Percentiles rank a stretch among this genome's conserved stretches.
phyloP scores from a whole-genome alignment of 345 rosid species.

The Orychophragmus violaceus region DNA sequence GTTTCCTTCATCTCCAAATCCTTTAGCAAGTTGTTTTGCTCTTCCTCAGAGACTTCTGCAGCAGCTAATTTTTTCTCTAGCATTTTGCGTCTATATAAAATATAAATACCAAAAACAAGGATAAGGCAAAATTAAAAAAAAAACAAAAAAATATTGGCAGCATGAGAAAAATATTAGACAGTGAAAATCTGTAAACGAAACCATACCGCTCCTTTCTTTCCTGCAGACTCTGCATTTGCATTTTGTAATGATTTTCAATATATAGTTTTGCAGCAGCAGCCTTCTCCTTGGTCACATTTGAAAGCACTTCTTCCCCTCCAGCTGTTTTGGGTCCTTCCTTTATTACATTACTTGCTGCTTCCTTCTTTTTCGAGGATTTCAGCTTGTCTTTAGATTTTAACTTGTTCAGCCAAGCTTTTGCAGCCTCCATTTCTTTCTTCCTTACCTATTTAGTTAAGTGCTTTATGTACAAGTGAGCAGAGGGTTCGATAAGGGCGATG shows the following conservation, averaged over 20 bases:
- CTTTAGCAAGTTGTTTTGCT: conserved; percentile 78
- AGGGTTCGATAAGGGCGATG: no score
- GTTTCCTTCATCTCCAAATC: conserved; percentile 93
- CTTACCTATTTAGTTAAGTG: no score
- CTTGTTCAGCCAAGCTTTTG: conserved; percentile 72
- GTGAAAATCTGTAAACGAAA: background rate
- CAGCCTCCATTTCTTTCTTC: conserved; percentile 76
- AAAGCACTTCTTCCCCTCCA: conserved; percentile 75
- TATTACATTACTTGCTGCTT: conserved; percentile 44
- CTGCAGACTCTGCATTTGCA: conserved; percentile 85
- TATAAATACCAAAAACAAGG: background rate
- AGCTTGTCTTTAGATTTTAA: conserved; percentile 63
- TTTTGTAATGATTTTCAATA: conserved; percentile 94
- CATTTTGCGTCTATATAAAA: conserved; percentile 57
- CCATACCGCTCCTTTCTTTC: conserved; percentile 89
- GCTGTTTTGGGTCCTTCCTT: conserved; percentile 56
- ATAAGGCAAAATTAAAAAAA: background rate
- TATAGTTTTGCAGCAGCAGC: conserved; percentile 94
- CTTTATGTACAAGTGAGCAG: background rate
- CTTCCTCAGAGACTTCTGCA: conserved; percentile 96
- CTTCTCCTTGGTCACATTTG: conserved; percentile 84
- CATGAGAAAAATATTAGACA: background rate
- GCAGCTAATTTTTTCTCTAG: conserved; percentile 95
- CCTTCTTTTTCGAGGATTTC: conserved; percentile 68
- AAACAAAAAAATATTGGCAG: background rate